These are phyloP conservation scores for Biscutella auriculata DNA, from an alignment of 441 rosid genomes.

Conservation along the genomic window DNA sequence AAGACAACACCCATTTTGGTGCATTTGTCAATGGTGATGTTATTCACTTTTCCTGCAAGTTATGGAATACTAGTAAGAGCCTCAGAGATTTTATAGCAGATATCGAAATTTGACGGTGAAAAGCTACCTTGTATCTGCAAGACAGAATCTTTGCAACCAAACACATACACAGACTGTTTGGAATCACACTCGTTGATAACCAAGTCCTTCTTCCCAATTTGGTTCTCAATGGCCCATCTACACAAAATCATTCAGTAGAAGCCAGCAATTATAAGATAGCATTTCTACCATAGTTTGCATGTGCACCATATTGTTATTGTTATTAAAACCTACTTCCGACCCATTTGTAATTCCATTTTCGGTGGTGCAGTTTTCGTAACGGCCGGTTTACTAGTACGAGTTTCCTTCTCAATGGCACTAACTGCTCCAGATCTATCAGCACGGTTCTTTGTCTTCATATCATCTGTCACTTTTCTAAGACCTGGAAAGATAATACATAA, in stretches of 20 bases:
- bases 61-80: slow-evolving; percentile 7
- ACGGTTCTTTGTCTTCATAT: slow-evolving; percentile 89
- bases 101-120: background rate
- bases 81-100: background rate
- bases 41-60: slow-evolving; percentile 86
- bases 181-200: slow-evolving; percentile 85
- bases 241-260: background rate
- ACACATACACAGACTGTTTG: slow-evolving; percentile 79
- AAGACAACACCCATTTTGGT: slow-evolving; percentile 86
- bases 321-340: slow-evolving; percentile 68
- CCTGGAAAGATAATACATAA: slow-evolving; percentile 33
- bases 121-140: slow-evolving; percentile 76
- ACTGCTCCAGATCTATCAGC: slow-evolving; percentile 65
- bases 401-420: slow-evolving; percentile 40
- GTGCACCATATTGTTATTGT: background rate
- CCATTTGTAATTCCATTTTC: slow-evolving; percentile 89
- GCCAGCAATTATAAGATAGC: slow-evolving; percentile 1
- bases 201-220: slow-evolving; percentile 71
- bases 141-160: slow-evolving; percentile 95
- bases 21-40: slow-evolving; percentile 91
- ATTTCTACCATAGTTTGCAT: background rate
- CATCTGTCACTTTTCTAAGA: slow-evolving; percentile 71
- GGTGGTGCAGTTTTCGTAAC: slow-evolving; percentile 74
- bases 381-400: slow-evolving; percentile 34
- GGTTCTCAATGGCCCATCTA: slow-evolving; percentile 96